Evolutionary conservation across 2,329 filamentous ascomycete species (phyloP), one percentile per base, ranked within the genome.

Genomic region (Microdochium nivale): DNA sequence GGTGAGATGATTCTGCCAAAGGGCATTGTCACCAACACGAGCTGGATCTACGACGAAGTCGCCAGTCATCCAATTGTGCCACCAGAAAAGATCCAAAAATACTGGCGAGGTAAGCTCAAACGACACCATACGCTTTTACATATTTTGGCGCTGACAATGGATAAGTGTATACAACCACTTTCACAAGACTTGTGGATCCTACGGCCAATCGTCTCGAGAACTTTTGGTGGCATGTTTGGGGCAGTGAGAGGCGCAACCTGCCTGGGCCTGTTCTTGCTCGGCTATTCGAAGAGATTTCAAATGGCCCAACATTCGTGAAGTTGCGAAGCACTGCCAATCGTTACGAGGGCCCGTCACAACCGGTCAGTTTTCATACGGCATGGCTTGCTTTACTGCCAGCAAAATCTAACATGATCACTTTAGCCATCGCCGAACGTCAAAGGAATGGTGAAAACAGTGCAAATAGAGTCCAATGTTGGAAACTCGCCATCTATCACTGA

Each of bases 201-300:
- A 84, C 79, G 2, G 79, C 80, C 25, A 77, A 76, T 53, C 78
- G 81, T 19, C 67, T 84, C 21, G 81, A 84, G 60, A 80, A 83
- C 59, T 83, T 83, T 57, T 85, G 81, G 81, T 84, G 80, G 76
- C 80, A 83, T 59, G 78, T 84, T 51, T 80, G 79, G 74, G 80
- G 80, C 32, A 84, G 81, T 57, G 69, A 81, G 55, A 70, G 76
- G 25, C 72, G 76, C 32, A 62, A 72, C 50, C 68, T 83, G 48
- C 76, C 77, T 47, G 81, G 78, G 37, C 69, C 67, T 32, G 71
- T 73, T 13, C 68, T 84, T 47, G 80, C 81, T 52, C 73, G 65
- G 54, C 65, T 83, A 4, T 84, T 79, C 58, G 70, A 77, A 59
- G 70, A 80, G 30, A 81, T 84, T 47, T 82, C 81, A 0, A 70